phyloP scores from a whole-genome alignment of 1,284 basidiomycete genomes.

The Boletus calvinii region DNA sequence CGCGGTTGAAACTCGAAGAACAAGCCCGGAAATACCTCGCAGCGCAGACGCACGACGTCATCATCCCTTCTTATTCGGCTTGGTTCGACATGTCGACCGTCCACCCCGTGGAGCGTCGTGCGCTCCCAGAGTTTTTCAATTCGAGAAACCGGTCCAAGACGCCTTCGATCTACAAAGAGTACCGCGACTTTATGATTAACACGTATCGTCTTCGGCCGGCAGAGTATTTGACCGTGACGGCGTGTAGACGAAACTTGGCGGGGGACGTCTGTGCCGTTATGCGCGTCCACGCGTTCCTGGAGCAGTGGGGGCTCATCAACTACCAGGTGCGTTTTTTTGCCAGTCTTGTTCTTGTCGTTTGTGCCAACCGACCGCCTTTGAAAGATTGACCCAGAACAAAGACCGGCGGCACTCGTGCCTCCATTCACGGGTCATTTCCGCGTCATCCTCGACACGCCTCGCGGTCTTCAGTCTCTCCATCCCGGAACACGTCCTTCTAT shows the following conservation, averaged over 20 bases:
- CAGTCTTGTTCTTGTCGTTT: slow-evolving; percentile 1
- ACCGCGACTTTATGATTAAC: slow-evolving; percentile 99
- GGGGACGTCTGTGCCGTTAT: slow-evolving; percentile 99
- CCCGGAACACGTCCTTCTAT: slow-evolving; percentile 73
- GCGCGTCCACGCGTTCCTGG: slow-evolving; percentile 97
- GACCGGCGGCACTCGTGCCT: slow-evolving; percentile 91
- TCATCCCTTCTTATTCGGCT: slow-evolving; percentile 95
- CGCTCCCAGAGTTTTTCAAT: slow-evolving; percentile 98
- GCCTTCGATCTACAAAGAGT: slow-evolving; percentile 97
- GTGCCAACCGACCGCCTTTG: slow-evolving; percentile 3
- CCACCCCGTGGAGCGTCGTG: slow-evolving; percentile 89
- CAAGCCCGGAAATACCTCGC: slow-evolving; percentile 94
- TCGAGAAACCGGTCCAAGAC: slow-evolving; percentile 94
- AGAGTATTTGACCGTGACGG: slow-evolving; percentile 98
- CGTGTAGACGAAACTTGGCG: slow-evolving; percentile 92
- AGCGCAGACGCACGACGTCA: slow-evolving; percentile 94
- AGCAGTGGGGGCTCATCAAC: slow-evolving; percentile 99
- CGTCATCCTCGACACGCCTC: slow-evolving; percentile 94
- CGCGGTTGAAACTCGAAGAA: slow-evolving; percentile 75
- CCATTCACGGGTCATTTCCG: slow-evolving; percentile 99
- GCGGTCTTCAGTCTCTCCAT: slow-evolving; percentile 93
- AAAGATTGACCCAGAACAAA: slow-evolving; percentile 95
- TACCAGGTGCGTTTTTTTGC: slow-evolving; percentile 71
- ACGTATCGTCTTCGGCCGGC: slow-evolving; percentile 93
- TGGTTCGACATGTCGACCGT: slow-evolving; percentile 98